Base-by-base conservation (phyloP, 148 eudicot genomes). In the Selenicereus undatus region DNA sequence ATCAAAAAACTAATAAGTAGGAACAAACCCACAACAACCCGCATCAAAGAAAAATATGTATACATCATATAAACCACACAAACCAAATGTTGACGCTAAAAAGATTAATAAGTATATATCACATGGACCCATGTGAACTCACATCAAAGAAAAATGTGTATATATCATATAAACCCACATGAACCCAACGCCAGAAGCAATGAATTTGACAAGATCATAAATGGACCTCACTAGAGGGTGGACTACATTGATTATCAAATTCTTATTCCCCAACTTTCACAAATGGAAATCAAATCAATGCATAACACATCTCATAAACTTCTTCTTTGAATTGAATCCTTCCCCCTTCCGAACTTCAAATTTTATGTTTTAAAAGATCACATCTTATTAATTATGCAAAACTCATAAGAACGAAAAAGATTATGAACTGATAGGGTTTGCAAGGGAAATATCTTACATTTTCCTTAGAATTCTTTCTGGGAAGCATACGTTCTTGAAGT, bases 381-480 rank as follows among this genome's bases (percentile, higher is more conserved):
- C 43, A 39, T 4, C 43, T 18, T 60, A 32, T 32, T 32, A 32
- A 32, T 32, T 32, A 60, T 60, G 8, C 24, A 0, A 29, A 29
- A 42, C 0, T 20, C 24, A 30, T 52, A 13, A 35, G 3, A 16
- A 30, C 13, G 11, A 70, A 35, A 29, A 12, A 14, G 73, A 27
- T 24, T 29, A 69, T 29, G 39, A 27, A 65, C 29, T 65, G 2
- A 11, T 35, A 42, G 27, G 24, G 20, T 65, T n/a, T 22, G 24
- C 11, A 50, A 21, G 45, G 24, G 18, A 64, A 45, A 48, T 7
- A 20, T 2, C 43, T 39, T 88, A 91, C 94, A 39, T 91, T 89
- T 32, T 91, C 92, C 52, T 84, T 79, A 16, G 93, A 91, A 78
- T 24, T 85, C 84, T 75, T 86, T 43, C 90, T 81, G 13, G 87